Evolutionary conservation across 1,284 basidiomycete genomes (phyloP).

Genomic region (Fomitopsis palustris): DNA sequence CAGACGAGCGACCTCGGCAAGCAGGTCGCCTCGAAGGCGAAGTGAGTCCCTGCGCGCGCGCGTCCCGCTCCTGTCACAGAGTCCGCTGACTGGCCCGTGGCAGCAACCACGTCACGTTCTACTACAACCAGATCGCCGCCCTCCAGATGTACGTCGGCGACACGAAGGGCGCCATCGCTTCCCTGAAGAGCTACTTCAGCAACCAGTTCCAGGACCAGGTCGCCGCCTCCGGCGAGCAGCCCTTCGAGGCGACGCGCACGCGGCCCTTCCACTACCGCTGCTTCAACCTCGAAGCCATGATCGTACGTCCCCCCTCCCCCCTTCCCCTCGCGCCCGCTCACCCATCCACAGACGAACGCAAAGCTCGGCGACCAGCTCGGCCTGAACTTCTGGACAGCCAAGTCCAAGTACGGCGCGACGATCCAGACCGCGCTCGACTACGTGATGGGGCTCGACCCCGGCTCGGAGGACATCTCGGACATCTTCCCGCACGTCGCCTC

Average conservation of each 20-base stretch:
- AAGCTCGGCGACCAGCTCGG: conserved; percentile 54
- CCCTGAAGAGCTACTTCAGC: conserved; percentile 43
- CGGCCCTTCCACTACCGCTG: conserved; percentile 63
- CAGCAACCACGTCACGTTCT: conserved; percentile 64
- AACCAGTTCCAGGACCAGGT: conserved; percentile 49
- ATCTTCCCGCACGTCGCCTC: conserved; percentile 52
- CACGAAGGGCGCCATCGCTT: conserved; percentile 33
- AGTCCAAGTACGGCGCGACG: conserved; percentile 49
- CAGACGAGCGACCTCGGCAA: conserved; percentile 47
- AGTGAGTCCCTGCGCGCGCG: conserved; percentile 36
- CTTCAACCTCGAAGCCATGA: conserved; percentile 68
- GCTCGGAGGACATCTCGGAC: conserved; percentile 41
- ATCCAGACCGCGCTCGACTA: conserved; percentile 57
- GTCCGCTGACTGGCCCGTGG: not conserved
- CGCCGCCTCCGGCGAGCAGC: conserved; percentile 53
- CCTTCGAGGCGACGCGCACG: conserved; percentile 57
- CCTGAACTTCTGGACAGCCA: conserved; percentile 46
- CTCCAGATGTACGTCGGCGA: conserved; percentile 37
- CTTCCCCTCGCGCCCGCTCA: not conserved
- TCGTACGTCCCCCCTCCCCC: conserved; percentile 31
- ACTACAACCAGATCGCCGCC: conserved; percentile 36
- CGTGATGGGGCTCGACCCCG: conserved; percentile 42
- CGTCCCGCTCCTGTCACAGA: not conserved
- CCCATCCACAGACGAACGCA: conserved; percentile 39
- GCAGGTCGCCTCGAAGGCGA: conserved; percentile 44